Conservation (phyloP, 2,329 filamentous ascomycete species). For the Exserohilum turcica region DNA sequence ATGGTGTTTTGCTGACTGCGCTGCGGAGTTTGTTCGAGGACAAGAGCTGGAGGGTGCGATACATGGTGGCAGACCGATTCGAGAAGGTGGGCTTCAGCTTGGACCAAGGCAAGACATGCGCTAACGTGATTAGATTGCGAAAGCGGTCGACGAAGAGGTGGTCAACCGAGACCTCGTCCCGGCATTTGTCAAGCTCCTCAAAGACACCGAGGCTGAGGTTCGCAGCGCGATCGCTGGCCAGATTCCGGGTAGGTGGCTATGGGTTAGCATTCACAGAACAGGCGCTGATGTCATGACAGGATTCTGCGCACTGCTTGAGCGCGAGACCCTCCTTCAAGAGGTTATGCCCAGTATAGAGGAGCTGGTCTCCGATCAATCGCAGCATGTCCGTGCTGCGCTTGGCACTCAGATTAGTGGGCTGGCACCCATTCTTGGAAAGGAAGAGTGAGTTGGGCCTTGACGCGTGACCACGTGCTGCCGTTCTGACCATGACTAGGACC, state of each 20-base stretch:
- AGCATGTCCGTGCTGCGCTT: conserved; percentile 93
- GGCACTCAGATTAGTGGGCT: conserved; percentile 97
- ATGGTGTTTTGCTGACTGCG: conserved; percentile 88
- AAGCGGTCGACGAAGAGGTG: conserved; percentile 97
- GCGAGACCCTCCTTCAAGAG: conserved; percentile 85
- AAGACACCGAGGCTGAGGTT: conserved; percentile 97
- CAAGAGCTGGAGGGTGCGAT: conserved; percentile 98
- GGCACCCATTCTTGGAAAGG: conserved; percentile 94
- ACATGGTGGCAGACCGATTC: conserved; percentile 98
- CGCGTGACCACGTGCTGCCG: conserved; percentile 31
- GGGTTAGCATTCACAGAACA: conserved; percentile 7
- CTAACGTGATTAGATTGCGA: conserved; percentile 74
- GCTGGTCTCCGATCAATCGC: conserved; percentile 91
- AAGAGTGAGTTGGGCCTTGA: conserved; percentile 71
- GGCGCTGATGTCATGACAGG: conserved; percentile 57
- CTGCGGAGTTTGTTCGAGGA: conserved; percentile 94
- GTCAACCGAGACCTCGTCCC: conserved; percentile 92
- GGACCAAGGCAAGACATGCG: conserved; percentile 21
- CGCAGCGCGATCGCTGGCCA: conserved; percentile 96
- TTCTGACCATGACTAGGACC: conserved; percentile 63
- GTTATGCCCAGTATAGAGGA: conserved; percentile 98
- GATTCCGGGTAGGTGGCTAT: conserved; percentile 70
- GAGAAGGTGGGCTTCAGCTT: conserved; percentile 71
- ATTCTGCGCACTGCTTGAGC: conserved; percentile 89
- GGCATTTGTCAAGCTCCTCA: conserved; percentile 94